These are phyloP conservation scores for Achlya hypogyna DNA, from an alignment of 352 stramenopile species.

Conservation along the genomic window DNA sequence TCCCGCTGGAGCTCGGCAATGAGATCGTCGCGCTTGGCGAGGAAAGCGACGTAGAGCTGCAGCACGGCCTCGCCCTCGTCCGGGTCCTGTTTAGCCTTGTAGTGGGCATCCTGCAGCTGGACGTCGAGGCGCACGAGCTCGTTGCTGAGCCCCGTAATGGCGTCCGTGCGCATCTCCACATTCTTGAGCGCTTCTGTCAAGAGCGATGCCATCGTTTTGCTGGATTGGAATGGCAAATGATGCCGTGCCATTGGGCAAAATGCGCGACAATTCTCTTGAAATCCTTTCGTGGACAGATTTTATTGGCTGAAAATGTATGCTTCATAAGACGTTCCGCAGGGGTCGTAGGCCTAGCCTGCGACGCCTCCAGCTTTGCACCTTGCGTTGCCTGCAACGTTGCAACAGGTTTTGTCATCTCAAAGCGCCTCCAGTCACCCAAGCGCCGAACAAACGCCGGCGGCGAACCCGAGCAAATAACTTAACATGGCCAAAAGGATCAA, in stretches of 20 bases:
- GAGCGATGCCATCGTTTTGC: not conserved
- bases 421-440: too few relatives aligned
- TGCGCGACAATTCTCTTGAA: too few relatives aligned
- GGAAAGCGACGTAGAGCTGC: conserved; percentile 42
- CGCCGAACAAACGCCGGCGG: too few relatives aligned
- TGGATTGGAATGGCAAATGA: not conserved
- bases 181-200: conserved; percentile 13
- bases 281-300: too few relatives aligned
- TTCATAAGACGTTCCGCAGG: too few relatives aligned
- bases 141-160: conserved; percentile 7
- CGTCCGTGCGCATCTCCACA: not conserved
- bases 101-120: conserved; percentile 43
- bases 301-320: too few relatives aligned
- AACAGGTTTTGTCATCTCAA: too few relatives aligned
- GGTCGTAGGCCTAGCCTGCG: too few relatives aligned
- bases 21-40: conserved; percentile 39
- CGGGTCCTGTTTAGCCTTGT: conserved; percentile 46
- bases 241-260: not conserved
- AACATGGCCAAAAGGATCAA: too few relatives aligned
- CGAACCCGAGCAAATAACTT: too few relatives aligned
- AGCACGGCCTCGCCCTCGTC: conserved; percentile 58
- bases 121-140: conserved; percentile 29
- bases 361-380: too few relatives aligned
- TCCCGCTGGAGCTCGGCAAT: conserved; percentile 36
- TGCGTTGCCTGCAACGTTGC: too few relatives aligned